Evolutionary conservation across 768 basidiomycete genomes (phyloP).

Genomic region (Zangia roseola): DNA sequence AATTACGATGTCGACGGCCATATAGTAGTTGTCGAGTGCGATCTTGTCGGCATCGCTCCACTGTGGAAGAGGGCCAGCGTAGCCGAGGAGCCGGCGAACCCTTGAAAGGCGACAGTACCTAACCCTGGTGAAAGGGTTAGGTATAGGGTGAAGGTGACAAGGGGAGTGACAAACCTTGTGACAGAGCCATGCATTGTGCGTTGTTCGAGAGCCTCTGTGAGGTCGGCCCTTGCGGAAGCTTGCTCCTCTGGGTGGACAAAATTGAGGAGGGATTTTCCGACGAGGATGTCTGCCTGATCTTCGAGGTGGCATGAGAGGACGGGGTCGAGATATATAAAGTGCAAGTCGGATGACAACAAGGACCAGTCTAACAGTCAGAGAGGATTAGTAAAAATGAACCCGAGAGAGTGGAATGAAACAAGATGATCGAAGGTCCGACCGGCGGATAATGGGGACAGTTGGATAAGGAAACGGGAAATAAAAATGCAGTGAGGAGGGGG

Average conservation of each 20-base stretch:
- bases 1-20: slow-evolving; percentile 86
- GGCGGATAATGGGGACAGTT: slow-evolving; percentile 1
- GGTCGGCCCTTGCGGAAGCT: slow-evolving; percentile 68
- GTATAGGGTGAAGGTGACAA: slow-evolving; percentile 13
- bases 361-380: slow-evolving; percentile 63
- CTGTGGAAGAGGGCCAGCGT: slow-evolving; percentile 49
- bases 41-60: slow-evolving; percentile 72
- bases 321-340: slow-evolving; percentile 84
- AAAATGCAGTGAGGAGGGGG: slow-evolving; percentile 50
- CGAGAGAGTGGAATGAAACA: slow-evolving; percentile 14
- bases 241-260: slow-evolving; percentile 89
- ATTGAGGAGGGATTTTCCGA: slow-evolving; percentile 67
- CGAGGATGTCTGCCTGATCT: slow-evolving; percentile 63
- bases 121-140: slow-evolving; percentile 49
- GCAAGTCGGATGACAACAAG: slow-evolving; percentile 69
- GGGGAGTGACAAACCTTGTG: slow-evolving; percentile 52
- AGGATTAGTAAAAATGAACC: slow-evolving; percentile 19
- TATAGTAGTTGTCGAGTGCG: slow-evolving; percentile 68
- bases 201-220: slow-evolving; percentile 69
- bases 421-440: slow-evolving; percentile 26
- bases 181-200: slow-evolving; percentile 82
- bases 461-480: slow-evolving; percentile 13
- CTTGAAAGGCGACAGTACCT: slow-evolving; percentile 75
- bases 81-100: slow-evolving; percentile 71
- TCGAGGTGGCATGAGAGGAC: slow-evolving; percentile 71